Base-by-base conservation (phyloP, 768 basidiomycete species). In the Suillus variegatus region DNA sequence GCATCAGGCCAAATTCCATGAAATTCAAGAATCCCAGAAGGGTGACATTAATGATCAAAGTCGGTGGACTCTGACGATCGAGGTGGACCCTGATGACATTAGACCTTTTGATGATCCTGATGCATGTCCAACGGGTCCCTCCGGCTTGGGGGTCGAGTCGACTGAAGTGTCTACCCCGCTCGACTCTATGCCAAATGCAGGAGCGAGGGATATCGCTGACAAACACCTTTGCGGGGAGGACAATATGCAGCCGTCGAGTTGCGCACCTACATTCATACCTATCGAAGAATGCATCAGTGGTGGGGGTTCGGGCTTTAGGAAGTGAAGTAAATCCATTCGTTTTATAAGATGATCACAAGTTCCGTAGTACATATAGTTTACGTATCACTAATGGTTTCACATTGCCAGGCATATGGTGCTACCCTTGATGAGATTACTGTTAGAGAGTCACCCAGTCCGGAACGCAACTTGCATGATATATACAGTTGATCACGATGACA, bases 401-500 rank as follows among this genome's bases (percentile, higher is more conserved):
- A 35, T 55, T 36, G 20, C 28, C 14, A 51, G 28, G 28, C 18
- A 35, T 32, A 20, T 54, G 10, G 10, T 54, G 9, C 18, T 5
- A n/a, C 54, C 32, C 36, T 32, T 32, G 32, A 32, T 32, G 32
- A 32, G 6, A 32, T 5, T 6, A 32, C 32, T 13, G 52, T 14
- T 16, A 28, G 28, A 28, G 16, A 18, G 51, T 52, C 4, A 28
- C 25, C 7, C 25, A 8, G 14, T 18, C 25, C 4, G 28, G 28
- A 28, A 28, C 28, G 28, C 28, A 28, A 28, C 28, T 28, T 28
- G 28, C 28, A 28, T 28, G 28, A 28, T 4, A 28, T 28, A 28
- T 28, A 28, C 28, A 28, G 28, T 28, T 28, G 28, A 28, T 69
- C 58, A 76, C 62, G 25, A 72, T 63, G 22, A 73, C 54, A 12